phyloP scores from a whole-genome alignment of 2,329 filamentous ascomycete species.

The Arthrobotrys musiformis region DNA sequence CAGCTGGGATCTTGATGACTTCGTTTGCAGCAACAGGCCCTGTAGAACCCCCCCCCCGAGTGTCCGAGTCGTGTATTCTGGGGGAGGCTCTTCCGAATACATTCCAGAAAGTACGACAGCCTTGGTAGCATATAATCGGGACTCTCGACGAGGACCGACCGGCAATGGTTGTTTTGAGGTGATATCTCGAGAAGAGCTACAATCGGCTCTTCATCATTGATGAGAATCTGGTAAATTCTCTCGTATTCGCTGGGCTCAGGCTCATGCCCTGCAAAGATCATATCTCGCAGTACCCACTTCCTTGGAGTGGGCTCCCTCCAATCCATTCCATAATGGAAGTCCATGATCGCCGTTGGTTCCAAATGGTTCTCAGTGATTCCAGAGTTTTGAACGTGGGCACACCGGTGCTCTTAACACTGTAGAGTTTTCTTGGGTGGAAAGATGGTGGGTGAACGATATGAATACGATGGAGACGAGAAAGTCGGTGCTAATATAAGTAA shows the following conservation, averaged over 20 bases:
- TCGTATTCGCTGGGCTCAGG: background rate
- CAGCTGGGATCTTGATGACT: background rate
- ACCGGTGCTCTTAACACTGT: no score
- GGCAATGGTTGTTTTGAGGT: background rate
- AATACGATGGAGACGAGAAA: no score
- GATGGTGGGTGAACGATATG: no score
- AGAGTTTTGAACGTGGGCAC: no score
- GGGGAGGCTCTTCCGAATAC: background rate
- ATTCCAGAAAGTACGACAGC: background rate
- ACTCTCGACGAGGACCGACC: background rate
- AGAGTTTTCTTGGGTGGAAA: no score
- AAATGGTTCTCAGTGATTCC: no score
- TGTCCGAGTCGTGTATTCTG: background rate
- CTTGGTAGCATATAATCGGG: constrained; percentile 23
- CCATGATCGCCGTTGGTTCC: no score
- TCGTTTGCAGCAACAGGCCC: background rate
- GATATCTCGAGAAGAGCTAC: constrained; percentile 1
- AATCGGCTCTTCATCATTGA: background rate
- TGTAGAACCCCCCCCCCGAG: background rate
- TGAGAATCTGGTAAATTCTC: background rate
- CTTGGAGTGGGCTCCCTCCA: background rate
- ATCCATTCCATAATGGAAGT: no score
- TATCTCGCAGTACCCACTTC: background rate
- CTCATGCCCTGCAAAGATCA: background rate
- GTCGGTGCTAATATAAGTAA: no score